Evolutionary conservation across 306 rosid genomes (phyloP), one percentile per base, ranked within the genome.

Genomic region (Prunus fruticosa): DNA sequence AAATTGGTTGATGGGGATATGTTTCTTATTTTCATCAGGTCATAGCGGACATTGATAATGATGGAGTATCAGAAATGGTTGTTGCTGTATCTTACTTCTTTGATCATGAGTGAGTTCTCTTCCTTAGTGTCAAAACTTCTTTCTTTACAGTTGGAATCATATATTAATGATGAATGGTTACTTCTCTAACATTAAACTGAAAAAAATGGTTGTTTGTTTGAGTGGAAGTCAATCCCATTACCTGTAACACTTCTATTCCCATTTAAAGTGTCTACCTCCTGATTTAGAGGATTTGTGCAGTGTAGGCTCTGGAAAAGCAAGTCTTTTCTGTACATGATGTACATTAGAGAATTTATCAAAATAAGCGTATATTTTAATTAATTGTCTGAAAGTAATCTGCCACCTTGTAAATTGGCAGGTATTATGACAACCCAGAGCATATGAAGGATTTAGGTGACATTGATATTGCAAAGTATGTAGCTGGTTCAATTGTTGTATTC

Each of bases 1-100:
- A 66, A 61, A 56, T 41, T 67, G 73, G 23, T 54, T 81, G 78
- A 81, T 52, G 28, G 27, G 11, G 18, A 23, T 15, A 28, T 84
- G 60, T 62, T 78, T 41, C 79, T 66, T 50, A 43, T 62, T 82
- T 80, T 69, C 8, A 14, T 81, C 84, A 95, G 99, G 97, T 95
- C 79, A 92, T 95, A 89, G 96, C 98, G 19, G 99, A 92, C 81
- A 92, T 95, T 67, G 99, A 95, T 84, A 95, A 91, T 52, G 97
- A 95, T 82, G 99, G 99, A 57, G 87, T 92, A 80, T 85, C 90
- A 32, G 99, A 95, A 85, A 92, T 95, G 99, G 72, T 95, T 84
- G 81, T 92, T 82, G 97, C 97, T 18, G 99, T 89, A 81, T 92
- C 99, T 65, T 91, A 95, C 85, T 95, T 95, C 83, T 95, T 89